These are phyloP conservation scores for Durotheca rogersii DNA, from an alignment of 495 filamentous ascomycete genomes.

Conservation along the genomic window DNA sequence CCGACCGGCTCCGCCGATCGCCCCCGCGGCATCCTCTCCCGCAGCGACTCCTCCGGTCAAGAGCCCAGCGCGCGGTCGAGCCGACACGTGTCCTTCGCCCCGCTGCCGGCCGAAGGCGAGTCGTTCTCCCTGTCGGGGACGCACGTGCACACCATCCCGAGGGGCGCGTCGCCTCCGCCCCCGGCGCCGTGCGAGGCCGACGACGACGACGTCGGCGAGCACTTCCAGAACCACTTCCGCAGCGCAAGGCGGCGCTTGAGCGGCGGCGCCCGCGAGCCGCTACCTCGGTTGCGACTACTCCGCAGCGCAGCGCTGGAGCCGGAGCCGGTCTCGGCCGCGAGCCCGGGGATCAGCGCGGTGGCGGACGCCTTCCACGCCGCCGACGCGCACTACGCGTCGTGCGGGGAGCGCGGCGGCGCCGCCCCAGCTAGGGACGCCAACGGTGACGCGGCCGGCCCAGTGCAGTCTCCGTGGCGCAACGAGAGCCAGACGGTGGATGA, in stretches of 20 bases:
- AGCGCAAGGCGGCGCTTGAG: constrained; percentile 32
- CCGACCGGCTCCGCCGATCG: constrained; percentile 1
- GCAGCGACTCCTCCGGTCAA: constrained; percentile 3
- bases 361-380: constrained; percentile 41
- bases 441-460: constrained; percentile 7
- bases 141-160: constrained; percentile 1
- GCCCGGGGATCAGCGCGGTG: constrained; percentile 44
- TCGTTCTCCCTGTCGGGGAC: background rate
- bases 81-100: constrained; percentile 31
- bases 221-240: constrained; percentile 41
- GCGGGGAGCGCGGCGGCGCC: too few relatives aligned
- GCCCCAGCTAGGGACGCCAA: too few relatives aligned
- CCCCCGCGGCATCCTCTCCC: constrained; percentile 15
- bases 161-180: constrained; percentile 31
- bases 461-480: constrained; percentile 27
- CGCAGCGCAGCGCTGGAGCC: constrained; percentile 46
- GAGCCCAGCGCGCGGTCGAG: constrained; percentile 5
- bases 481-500: constrained; percentile 38
- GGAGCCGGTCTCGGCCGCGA: constrained; percentile 33
- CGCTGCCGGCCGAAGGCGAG: constrained; percentile 6
- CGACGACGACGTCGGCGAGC: constrained; percentile 20
- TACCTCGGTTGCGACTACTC: constrained; percentile 29
- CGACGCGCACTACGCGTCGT: constrained; percentile 21
- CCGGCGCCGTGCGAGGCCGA: constrained; percentile 5
- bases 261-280: constrained; percentile 3